phyloP scores from a whole-genome alignment of 352 stramenopile genomes.

The Pythium periplocum region DNA sequence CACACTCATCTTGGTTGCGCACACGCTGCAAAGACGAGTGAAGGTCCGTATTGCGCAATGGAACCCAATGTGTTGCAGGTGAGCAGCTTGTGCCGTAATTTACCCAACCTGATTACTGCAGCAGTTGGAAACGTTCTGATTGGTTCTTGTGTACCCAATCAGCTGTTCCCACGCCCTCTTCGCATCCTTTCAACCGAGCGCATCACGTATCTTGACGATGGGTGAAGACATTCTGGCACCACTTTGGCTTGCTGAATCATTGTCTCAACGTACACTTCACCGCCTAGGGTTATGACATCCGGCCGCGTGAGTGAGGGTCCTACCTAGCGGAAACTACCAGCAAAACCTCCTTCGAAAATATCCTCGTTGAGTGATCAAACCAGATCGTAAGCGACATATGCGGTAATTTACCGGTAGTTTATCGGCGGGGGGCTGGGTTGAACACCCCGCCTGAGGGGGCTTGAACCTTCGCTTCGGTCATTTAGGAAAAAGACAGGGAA shows the following conservation, averaged over 20 bases:
- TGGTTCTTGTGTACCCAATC: constrained; percentile 11
- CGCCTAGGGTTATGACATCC: constrained; percentile 21
- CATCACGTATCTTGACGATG: constrained; percentile 4
- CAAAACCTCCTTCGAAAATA: constrained; percentile 13
- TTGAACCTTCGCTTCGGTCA: constrained; percentile 41
- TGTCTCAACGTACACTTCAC: constrained; percentile 9
- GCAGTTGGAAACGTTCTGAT: constrained; percentile 1
- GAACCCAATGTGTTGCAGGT: constrained; percentile 12
- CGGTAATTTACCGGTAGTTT: constrained; percentile 16
- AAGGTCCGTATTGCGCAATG: constrained; percentile 13
- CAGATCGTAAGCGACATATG: constrained; percentile 9
- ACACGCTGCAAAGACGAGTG: constrained; percentile 12
- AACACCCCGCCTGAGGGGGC: constrained; percentile 2
- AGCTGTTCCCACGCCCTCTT: constrained; percentile 10
- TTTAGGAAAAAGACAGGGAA: constrained; percentile 57
- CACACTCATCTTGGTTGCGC: constrained; percentile 1
- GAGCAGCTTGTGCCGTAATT: not conserved
- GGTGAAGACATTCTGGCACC: constrained; percentile 6
- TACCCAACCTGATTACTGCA: constrained; percentile 6
- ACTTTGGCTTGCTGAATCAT: not conserved
- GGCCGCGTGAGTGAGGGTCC: constrained; percentile 7
- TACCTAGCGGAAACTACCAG: constrained; percentile 22
- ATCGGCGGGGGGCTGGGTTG: not conserved
- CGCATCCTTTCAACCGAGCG: constrained; percentile 13
- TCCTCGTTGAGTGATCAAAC: constrained; percentile 3